Evolutionary conservation across 164 flowering plant species (phyloP).

Genomic region (Stephania cephalantha): DNA sequence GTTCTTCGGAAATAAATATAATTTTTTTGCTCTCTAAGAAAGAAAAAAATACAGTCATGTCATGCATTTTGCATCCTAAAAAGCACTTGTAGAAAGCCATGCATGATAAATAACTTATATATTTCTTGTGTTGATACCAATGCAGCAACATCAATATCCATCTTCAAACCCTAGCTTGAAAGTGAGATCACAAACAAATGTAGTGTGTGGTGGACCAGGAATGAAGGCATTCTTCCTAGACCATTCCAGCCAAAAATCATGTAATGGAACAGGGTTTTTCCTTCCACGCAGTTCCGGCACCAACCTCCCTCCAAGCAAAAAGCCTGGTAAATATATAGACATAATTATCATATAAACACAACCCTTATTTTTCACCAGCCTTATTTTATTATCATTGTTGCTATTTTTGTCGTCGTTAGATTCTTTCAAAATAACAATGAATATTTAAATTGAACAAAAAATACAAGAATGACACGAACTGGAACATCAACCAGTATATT

Average conservation of each 20-base stretch:
- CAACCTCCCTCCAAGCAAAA: conserved; percentile 35
- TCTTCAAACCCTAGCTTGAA: neutral
- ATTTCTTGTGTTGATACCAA: neutral
- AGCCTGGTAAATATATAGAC: conserved; percentile 39
- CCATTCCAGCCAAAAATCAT: conserved; percentile 29
- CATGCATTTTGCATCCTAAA: too few relatives aligned
- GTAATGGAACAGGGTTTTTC: conserved; percentile 89
- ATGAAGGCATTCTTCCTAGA: conserved; percentile 79
- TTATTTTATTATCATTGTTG: too few relatives aligned
- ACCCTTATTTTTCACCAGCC: neutral
- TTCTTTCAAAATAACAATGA: too few relatives aligned
- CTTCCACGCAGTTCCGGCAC: conserved; percentile 49
- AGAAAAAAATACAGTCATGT: too few relatives aligned
- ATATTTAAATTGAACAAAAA: too few relatives aligned
- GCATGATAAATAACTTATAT: neutral
- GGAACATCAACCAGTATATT: too few relatives aligned
- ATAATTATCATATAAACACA: neutral
- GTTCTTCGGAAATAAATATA: too few relatives aligned
- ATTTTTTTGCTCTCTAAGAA: too few relatives aligned
- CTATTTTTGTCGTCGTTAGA: too few relatives aligned
- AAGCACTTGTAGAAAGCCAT: too few relatives aligned
- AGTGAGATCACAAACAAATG: neutral
- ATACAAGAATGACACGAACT: too few relatives aligned
- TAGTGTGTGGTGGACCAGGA: conserved; percentile 54
- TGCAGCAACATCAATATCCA: neutral